These are phyloP conservation scores for Akanthomyces uredinophilus DNA, from an alignment of 2,329 filamentous ascomycete species.

Conservation along the genomic window DNA sequence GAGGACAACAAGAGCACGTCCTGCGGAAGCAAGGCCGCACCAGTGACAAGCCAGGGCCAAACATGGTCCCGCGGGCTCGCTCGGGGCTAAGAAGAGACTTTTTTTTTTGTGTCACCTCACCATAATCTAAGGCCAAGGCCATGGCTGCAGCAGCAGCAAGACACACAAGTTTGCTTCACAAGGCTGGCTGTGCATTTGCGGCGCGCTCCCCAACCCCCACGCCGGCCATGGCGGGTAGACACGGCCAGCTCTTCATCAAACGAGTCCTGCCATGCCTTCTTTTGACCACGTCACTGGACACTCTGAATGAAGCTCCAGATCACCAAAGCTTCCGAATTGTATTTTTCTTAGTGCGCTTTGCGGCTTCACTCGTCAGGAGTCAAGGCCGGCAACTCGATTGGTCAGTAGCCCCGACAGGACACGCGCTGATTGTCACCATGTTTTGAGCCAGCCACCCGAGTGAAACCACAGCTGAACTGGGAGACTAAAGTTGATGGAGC, in stretches of 20 bases:
- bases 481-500: no score
- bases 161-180: not conserved
- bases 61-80: not conserved
- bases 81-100: no score
- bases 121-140: not conserved
- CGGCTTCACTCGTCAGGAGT: no score
- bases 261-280: no score
- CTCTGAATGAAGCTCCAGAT: no score
- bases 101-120: not conserved
- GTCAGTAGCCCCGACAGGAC: not conserved
- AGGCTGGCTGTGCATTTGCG: slow-evolving; percentile 1
- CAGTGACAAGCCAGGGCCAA: not conserved
- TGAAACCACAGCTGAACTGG: no score
- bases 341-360: no score
- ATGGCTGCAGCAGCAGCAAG: not conserved
- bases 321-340: not conserved
- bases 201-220: not conserved
- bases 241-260: not conserved
- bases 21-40: not conserved
- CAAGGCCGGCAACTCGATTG: no score
- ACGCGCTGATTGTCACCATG: not conserved
- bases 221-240: not conserved
- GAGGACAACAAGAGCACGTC: not conserved
- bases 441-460: no score
- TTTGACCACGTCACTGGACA: no score